Conservation (phyloP, 2,329 filamentous ascomycete species). For the Colletotrichum scovillei region DNA sequence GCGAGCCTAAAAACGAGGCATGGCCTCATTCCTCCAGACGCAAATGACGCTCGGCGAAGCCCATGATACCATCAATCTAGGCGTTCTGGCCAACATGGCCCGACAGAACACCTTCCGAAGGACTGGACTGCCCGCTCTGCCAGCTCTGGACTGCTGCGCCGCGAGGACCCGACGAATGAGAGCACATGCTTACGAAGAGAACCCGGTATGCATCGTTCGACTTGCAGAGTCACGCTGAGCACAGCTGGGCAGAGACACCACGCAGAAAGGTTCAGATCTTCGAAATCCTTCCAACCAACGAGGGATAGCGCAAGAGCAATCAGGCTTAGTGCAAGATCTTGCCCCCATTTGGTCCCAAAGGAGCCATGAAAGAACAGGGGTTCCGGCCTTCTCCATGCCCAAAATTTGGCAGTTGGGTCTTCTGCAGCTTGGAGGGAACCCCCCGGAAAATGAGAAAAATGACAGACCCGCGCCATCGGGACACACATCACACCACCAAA, state of each 20-base stretch:
- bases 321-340: conserved; percentile 1
- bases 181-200: conserved; percentile 12
- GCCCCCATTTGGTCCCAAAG: neutral
- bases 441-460: neutral
- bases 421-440: neutral
- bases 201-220: conserved; percentile 24
- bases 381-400: neutral
- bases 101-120: conserved; percentile 5
- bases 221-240: conserved; percentile 17
- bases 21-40: neutral
- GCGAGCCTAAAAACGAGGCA: neutral
- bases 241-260: conserved; percentile 3
- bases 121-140: conserved; percentile 10
- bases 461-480: conserved; percentile 24
- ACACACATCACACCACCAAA: conserved; percentile 32
- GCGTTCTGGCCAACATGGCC: neutral
- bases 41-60: neutral
- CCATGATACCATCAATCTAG: conserved; percentile 15
- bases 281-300: conserved; percentile 12
- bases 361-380: conserved; percentile 21
- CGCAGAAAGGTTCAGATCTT: conserved; percentile 10
- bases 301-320: neutral
- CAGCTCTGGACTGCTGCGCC: conserved; percentile 14
- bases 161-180: neutral
- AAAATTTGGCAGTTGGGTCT: neutral